Evolutionary conservation across 2,329 filamentous ascomycete species (phyloP), one percentile per base, ranked within the genome.

Genomic region (Fusarium proliferatum): DNA sequence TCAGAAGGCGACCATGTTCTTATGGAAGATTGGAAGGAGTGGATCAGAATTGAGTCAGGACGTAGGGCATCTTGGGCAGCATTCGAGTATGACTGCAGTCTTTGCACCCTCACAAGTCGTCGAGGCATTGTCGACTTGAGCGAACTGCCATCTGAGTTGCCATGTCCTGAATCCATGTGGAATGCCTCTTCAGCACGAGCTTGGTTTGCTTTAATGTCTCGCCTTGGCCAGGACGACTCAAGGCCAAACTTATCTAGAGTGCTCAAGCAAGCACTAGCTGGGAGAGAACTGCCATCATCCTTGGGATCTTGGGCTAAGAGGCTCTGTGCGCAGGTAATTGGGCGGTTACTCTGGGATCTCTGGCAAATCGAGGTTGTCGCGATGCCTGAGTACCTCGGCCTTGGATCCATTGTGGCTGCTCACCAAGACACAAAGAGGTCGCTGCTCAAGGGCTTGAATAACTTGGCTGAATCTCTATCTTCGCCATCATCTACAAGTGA

Each of bases 101-200:
- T 62, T 1, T 62, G 60, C 16, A 62, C 60, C 2, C 60, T 62
- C 39, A 62, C 60, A 9, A 62, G 60, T 38, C 60, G 60, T 1
- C 60, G 60, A 17, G 51, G 60, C 5, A 56, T 62, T 1, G 60
- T 62, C 16, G 60, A 62, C 17, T 17, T 62, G 21, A 62, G 39
- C 21, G 60, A 62, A 5, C 60, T 62, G 0, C 60, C 60, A 30
- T 58, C 60, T 11, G 39, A 58, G 0, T 28, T 62, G 2, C 60
- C 60, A 13, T 62, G 60, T 11, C 60, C 60, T 1, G 60, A 62
- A 0, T 62, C 60, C 17, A 62, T 62, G 33, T 62, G 60, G 60
- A 59, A 62, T 3, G 51, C 52, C 10, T 26, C 9, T 2, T 62
- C 60, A 4, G 33, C 60, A 34, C 60, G 53, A 15, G 52, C 60